phyloP scores from a whole-genome alignment of 2,329 filamentous ascomycete species.

The Alternaria gaisen region DNA sequence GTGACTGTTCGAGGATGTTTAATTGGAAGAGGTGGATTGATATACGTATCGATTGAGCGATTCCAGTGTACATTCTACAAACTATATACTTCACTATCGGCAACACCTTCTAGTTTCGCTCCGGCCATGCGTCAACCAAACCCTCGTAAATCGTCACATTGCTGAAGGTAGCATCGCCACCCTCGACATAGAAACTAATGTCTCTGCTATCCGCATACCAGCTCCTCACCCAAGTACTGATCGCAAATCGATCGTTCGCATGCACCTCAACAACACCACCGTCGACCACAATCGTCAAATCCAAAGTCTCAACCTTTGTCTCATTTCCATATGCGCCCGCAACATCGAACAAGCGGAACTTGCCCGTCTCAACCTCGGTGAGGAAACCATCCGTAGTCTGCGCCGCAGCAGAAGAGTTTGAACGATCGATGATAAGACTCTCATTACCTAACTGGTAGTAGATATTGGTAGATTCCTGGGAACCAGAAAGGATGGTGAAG shows the following conservation, averaged over 20 bases:
- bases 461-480: conserved; percentile 53
- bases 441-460: conserved; percentile 59
- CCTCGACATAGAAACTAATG: conserved; percentile 28
- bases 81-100: not conserved
- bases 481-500: conserved; percentile 54
- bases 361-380: conserved; percentile 50
- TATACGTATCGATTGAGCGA: not conserved
- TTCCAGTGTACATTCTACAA: not conserved
- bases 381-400: conserved; percentile 52
- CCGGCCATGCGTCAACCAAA: conserved; percentile 23
- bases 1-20: too few relatives aligned
- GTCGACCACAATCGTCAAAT: conserved; percentile 55
- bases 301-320: conserved; percentile 49
- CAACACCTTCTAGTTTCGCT: not conserved
- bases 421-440: conserved; percentile 54
- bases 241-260: conserved; percentile 54
- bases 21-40: conserved; percentile 31
- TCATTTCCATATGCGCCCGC: conserved; percentile 26
- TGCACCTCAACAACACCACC: conserved; percentile 50
- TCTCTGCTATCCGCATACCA: conserved; percentile 38
- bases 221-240: conserved; percentile 56
- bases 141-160: conserved; percentile 38
- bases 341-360: conserved; percentile 55
- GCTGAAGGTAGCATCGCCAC: conserved; percentile 29
- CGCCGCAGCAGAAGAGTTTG: conserved; percentile 54